phyloP scores from a whole-genome alignment of 2,329 filamentous ascomycete genomes.

The Hymenoscyphus occultus region DNA sequence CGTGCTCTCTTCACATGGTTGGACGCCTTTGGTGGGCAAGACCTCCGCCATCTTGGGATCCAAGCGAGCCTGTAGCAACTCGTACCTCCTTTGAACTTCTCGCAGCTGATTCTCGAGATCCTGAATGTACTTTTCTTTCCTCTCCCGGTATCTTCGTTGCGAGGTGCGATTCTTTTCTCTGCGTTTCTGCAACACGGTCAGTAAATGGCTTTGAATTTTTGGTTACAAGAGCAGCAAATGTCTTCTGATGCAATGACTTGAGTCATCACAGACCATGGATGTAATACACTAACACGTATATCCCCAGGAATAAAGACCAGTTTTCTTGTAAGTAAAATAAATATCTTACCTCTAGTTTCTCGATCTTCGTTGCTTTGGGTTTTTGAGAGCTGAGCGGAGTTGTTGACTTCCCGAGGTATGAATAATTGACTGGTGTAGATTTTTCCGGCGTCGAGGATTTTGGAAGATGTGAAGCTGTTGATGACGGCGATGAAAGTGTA shows the following conservation, averaged over 20 bases:
- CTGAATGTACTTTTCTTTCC: constrained; percentile 20
- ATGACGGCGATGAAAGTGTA: constrained; percentile 6
- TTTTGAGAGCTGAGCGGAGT: not conserved
- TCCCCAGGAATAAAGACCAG: too few species aligned
- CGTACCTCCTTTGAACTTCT: constrained; percentile 10
- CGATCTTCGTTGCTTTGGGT: constrained; percentile 8
- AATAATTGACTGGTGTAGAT: not conserved
- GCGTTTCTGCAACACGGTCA: constrained; percentile 9
- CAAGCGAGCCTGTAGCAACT: not conserved
- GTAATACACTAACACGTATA: too few species aligned
- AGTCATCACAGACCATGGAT: too few species aligned
- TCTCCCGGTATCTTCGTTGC: constrained; percentile 17
- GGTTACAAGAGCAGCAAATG: not conserved
- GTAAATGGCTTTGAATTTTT: not conserved
- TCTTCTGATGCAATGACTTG: too few species aligned
- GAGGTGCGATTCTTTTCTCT: constrained; percentile 21
- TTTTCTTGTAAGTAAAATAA: not conserved
- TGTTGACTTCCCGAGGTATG: not conserved
- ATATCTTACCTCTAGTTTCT: constrained; percentile 16
- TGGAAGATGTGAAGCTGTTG: constrained; percentile 7
- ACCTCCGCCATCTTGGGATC: not conserved
- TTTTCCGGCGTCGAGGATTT: constrained; percentile 3
- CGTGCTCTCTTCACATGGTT: constrained; percentile 5
- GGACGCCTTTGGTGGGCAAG: not conserved
- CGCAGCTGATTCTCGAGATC: constrained; percentile 17